Evolutionary conservation across 176 grass and related monocot species (phyloP), one percentile per base, ranked within the genome.

Genomic region (Cenchrus americanus): DNA sequence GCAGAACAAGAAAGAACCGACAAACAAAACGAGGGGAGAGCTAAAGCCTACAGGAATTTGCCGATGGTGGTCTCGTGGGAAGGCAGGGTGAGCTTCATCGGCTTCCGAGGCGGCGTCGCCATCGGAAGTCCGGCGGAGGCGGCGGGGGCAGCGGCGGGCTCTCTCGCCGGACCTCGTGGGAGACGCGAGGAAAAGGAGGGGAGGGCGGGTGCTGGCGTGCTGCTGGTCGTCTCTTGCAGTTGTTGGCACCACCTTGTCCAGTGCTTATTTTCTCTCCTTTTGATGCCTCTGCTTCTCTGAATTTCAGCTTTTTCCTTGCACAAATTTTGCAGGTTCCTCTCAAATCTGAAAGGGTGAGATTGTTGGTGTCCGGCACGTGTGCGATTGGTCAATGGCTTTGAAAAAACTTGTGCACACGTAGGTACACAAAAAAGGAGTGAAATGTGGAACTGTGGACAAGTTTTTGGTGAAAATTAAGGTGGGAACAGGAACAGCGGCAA

Each of bases 21-120:
- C 8, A 17, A 64, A 13, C 13, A 54, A 71, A 70, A 12, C n/a
- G 8, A 75, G 24, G 18, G 27, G 66, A 4, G 2, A 26, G 59
- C 14, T 0, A 76, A 27, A 66, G 69, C 10, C 80, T 89, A 99
- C 97, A 99, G 27, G 80, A 99, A 99, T 75, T 94, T 90, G 63
- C 89, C 89, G 82, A 96, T 94, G 78, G 83, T 80, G 80, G 81
- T 43, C 48, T 96, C 93, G 7, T 91, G 88, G 53, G 93, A 87
- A 17, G 96, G 96, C 15, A 93, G 73, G 62, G 83, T 75, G 23
- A 98, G 86, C 80, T 62, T 87, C 43, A 68, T 75, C 44, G 75
- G 88, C 66, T 81, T 90, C 18, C 71, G 27, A 24, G 83, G 79
- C 23, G 83, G 79, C 23, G 40, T 21, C 30, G 17, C 78, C 89